Evolutionary conservation across 1,284 basidiomycete species (phyloP).

Genomic region (Marasmius sp.): DNA sequence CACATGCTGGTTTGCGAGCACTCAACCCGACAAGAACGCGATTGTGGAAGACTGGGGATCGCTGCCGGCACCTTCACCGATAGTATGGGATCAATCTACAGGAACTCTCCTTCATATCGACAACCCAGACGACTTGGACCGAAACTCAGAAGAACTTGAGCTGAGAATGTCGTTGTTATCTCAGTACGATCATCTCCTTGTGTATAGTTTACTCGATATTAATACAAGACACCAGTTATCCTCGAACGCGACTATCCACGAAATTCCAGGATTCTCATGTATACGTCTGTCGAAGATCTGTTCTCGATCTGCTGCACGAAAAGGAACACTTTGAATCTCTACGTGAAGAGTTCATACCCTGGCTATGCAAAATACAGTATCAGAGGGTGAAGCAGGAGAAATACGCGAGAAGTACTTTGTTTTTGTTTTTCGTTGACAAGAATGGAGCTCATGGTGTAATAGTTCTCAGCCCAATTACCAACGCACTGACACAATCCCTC

Average conservation of each 20-base stretch:
- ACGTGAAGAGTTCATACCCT: slow-evolving; percentile 85
- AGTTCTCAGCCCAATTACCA: slow-evolving; percentile 44
- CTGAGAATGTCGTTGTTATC: slow-evolving; percentile 73
- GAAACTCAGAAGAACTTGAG: slow-evolving; percentile 68
- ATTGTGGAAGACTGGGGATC: slow-evolving; percentile 67
- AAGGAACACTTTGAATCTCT: slow-evolving; percentile 76
- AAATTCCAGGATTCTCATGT: slow-evolving; percentile 85
- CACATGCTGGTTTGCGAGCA: slow-evolving; percentile 71
- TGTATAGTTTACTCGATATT: slow-evolving; percentile 6
- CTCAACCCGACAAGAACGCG: slow-evolving; percentile 52
- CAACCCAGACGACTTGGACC: slow-evolving; percentile 65
- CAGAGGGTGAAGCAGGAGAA: slow-evolving; percentile 57
- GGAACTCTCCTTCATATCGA: slow-evolving; percentile 74
- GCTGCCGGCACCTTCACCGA: slow-evolving; percentile 41
- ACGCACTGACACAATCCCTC: slow-evolving; percentile 40
- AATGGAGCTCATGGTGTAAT: not conserved
- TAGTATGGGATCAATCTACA: slow-evolving; percentile 65
- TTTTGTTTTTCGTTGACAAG: slow-evolving; percentile 4
- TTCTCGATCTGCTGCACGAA: slow-evolving; percentile 73
- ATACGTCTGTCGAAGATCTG: slow-evolving; percentile 78
- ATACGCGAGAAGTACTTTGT: slow-evolving; percentile 49
- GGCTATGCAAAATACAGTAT: slow-evolving; percentile 85
- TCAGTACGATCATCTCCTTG: slow-evolving; percentile 37
- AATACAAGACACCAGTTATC: slow-evolving; percentile 52
- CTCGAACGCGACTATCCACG: slow-evolving; percentile 70